Evolutionary conservation across 345 rosid species (phyloP).

Genomic region (Eucalyptus curtisii): DNA sequence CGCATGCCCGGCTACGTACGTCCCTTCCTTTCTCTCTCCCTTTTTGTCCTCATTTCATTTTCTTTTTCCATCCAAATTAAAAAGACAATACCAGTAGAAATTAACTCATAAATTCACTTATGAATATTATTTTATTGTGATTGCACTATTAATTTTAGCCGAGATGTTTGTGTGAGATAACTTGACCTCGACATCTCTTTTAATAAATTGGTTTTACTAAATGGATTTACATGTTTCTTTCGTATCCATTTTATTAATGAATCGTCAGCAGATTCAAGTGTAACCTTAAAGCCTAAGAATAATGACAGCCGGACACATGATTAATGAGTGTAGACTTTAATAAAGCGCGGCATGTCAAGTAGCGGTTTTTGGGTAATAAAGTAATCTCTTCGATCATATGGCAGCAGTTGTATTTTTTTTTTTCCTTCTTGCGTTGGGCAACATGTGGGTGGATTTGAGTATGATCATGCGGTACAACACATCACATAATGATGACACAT

Average conservation of each 20-base stretch:
- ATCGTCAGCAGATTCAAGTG: not conserved
- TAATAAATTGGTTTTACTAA: not conserved
- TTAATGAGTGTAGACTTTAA: not conserved
- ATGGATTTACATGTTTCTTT: rapidly evolving
- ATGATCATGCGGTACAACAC: no score
- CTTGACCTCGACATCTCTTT: not conserved
- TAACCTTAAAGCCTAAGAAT: not conserved
- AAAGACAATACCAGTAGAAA: not conserved
- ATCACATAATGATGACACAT: no score
- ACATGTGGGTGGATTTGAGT: not conserved
- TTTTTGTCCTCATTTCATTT: not conserved
- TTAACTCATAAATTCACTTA: not conserved
- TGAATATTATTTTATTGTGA: not conserved
- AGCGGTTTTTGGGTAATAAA: no score
- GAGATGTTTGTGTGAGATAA: not conserved
- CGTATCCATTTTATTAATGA: not conserved
- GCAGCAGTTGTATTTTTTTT: not conserved
- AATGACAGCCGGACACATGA: not conserved
- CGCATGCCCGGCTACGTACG: slow-evolving; percentile 53
- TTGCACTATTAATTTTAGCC: not conserved
- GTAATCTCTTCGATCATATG: no score
- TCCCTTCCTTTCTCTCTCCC: not conserved
- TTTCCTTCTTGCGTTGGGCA: not conserved
- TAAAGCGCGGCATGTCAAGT: not conserved
- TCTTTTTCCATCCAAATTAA: not conserved